Percentiles rank a stretch among this genome's conserved stretches.
Evolutionary conservation across 352 stramenopile genomes (phyloP).

Genomic region (Halophytophthora polymorphica): DNA sequence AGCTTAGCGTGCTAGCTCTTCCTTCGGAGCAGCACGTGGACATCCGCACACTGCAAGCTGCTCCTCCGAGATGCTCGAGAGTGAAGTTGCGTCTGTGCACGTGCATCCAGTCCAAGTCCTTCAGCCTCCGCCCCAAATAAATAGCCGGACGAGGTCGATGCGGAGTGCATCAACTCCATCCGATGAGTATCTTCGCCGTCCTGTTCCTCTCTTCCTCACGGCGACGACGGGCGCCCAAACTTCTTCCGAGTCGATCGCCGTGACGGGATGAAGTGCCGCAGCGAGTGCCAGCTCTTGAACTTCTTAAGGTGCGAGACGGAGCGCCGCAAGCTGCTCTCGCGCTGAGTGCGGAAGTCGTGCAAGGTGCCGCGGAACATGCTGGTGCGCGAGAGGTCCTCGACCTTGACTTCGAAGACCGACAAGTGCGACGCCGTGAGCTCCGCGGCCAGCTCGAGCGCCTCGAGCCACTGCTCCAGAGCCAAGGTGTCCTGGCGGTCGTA

Average conservation of each 20-base stretch:
- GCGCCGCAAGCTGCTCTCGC: conserved; percentile 15
- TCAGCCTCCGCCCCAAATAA: too few species aligned
- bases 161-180: neutral
- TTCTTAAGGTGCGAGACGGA: conserved; percentile 37
- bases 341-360: conserved; percentile 38
- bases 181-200: conserved; percentile 18
- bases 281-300: conserved; percentile 31
- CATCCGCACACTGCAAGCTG: conserved; percentile 8
- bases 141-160: too few species aligned
- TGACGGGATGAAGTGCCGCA: conserved; percentile 25
- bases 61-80: too few species aligned
- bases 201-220: conserved; percentile 4
- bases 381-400: conserved; percentile 50
- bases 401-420: conserved; percentile 55
- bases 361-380: conserved; percentile 67
- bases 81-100: too few species aligned
- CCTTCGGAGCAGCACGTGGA: conserved; percentile 5
- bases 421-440: conserved; percentile 66
- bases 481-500: conserved; percentile 53
- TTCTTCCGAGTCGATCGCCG: conserved; percentile 23
- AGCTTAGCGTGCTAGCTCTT: conserved; percentile 4
- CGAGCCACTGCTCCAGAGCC: conserved; percentile 29
- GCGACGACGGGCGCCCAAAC: conserved; percentile 24
- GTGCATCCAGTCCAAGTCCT: too few species aligned
- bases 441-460: conserved; percentile 51